Evolutionary conservation across 768 basidiomycete genomes (phyloP).

Genomic region (Daedaleopsis nitida): DNA sequence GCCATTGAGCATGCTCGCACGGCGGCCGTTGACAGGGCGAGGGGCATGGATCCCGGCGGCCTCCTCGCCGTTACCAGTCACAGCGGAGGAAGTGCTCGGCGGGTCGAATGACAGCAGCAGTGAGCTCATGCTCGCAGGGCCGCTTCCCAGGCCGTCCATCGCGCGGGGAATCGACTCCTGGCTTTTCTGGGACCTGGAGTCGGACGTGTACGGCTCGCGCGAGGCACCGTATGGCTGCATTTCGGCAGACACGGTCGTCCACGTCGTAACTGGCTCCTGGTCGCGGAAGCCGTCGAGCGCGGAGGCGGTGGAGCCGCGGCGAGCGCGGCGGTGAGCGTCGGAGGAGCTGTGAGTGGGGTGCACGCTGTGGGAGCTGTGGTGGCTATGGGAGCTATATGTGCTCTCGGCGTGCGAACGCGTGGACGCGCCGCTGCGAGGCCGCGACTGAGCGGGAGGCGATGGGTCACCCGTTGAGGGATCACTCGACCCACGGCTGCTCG

Average conservation of each 20-base stretch:
- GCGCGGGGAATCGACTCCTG: slow-evolving; percentile 18
- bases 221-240: slow-evolving; percentile 5
- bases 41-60: slow-evolving; percentile 23
- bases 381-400: slow-evolving; percentile 1
- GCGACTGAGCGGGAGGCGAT: not conserved
- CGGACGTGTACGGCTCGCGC: not conserved
- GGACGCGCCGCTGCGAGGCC: slow-evolving; percentile 10
- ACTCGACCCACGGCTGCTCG: not conserved
- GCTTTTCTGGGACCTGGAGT: slow-evolving; percentile 7
- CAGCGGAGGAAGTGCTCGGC: slow-evolving; percentile 18
- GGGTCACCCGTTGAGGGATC: slow-evolving; percentile 2
- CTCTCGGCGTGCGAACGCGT: slow-evolving; percentile 13
- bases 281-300: not conserved
- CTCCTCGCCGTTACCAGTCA: slow-evolving; percentile 19
- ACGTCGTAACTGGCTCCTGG: not conserved
- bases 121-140: slow-evolving; percentile 4
- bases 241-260: not conserved
- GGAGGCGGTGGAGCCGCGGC: slow-evolving; percentile 9
- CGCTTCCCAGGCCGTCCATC: slow-evolving; percentile 4
- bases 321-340: slow-evolving; percentile 1
- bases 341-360: not conserved
- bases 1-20: slow-evolving; percentile 12
- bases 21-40: slow-evolving; percentile 20
- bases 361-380: not conserved
- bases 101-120: slow-evolving; percentile 21